Evolutionary conservation across 495 filamentous ascomycete species (phyloP), one percentile per base, ranked within the genome.

Genomic region (Aspergillus ostianus): DNA sequence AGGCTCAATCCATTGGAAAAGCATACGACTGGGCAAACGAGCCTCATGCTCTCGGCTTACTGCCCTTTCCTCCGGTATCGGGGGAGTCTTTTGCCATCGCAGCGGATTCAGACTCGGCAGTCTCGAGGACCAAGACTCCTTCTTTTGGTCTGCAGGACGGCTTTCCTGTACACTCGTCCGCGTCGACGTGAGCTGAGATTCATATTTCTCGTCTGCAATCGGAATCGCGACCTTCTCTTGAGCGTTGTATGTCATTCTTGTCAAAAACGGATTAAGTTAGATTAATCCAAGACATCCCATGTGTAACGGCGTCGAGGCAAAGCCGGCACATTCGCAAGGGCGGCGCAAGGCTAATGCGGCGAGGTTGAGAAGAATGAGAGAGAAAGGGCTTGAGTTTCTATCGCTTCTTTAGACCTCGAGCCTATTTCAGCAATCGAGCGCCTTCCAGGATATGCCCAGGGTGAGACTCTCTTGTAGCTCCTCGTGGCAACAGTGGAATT

Each of bases 51-150:
- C 50, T 29, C 50, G 21, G 17, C 21, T 20, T n/a, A 30, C 50
- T n/a, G 12, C 21, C 26, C 50, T 52, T 52, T 52, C 9, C 17
- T 23, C 17, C n/a, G 50, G 21, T 5, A 52, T n/a, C 17, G 50
- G 50, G 6, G 50, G 50, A 7, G 27, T n/a, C 23, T 52, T 52
- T 32, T 52, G 50, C 50, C 20, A 29, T 52, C 50, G 50, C n/a
- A 52, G 15, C 8, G 50, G 50, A 29, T 52, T 52, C 20, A 52
- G 26, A 23, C 23, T 29, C 12, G 36, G 36, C 36, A 41, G 12
- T 2, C 15, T 41, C 10, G 12, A 41, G 12, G 13, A 13, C 36
- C 36, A 17, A 17, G 36, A 17, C 36, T 5, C 8, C 36, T 17
- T 41, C 36, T 13, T 4, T 17, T 41, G 36, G 36, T 13, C 36